These are phyloP conservation scores for Trypanosoma scelopori DNA, from an alignment of 208 protist genomes.

Conservation along the genomic window DNA sequence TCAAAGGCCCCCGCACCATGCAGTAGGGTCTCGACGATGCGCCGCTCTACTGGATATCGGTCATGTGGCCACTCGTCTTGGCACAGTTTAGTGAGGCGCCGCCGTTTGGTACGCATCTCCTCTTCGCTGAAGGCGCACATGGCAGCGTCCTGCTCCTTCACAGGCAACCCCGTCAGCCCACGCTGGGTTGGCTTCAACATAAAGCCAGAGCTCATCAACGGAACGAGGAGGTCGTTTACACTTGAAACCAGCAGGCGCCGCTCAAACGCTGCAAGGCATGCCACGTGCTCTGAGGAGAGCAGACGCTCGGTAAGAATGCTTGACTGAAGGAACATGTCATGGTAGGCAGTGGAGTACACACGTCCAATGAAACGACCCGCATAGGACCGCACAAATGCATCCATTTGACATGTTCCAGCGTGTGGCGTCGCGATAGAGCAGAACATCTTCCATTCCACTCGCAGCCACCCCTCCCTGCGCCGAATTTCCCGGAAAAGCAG, in stretches of 20 bases:
- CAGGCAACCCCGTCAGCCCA: too few species aligned
- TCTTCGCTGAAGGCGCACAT: conserved; percentile 18
- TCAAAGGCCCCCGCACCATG: conserved; percentile 17
- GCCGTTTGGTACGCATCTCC: conserved; percentile 18
- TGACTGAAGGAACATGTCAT: conserved; percentile 45
- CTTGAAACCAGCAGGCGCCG: conserved; percentile 20
- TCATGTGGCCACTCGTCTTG: conserved; percentile 16
- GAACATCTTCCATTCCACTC: conserved; percentile 51
- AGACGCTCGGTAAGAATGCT: conserved; percentile 23
- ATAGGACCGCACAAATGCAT: conserved; percentile 30
- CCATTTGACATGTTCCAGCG: conserved; percentile 46
- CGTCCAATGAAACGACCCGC: conserved; percentile 28
- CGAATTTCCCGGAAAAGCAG: conserved; percentile 16
- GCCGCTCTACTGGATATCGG: conserved; percentile 12
- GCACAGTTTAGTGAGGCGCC: not conserved
- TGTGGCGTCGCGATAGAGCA: conserved; percentile 58
- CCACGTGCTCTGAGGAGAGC: conserved; percentile 18
- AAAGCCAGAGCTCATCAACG: conserved; percentile 25
- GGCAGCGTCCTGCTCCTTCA: conserved; percentile 1
- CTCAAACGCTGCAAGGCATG: conserved; percentile 19
- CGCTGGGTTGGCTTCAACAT: conserved; percentile 12
- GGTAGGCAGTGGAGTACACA: conserved; percentile 34
- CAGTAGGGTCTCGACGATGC: conserved; percentile 11
- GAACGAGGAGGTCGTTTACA: conserved; percentile 23
- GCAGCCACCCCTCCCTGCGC: not conserved